These are phyloP conservation scores for Talaromyces proteolyticus DNA, from an alignment of 495 filamentous ascomycete genomes.

Conservation along the genomic window DNA sequence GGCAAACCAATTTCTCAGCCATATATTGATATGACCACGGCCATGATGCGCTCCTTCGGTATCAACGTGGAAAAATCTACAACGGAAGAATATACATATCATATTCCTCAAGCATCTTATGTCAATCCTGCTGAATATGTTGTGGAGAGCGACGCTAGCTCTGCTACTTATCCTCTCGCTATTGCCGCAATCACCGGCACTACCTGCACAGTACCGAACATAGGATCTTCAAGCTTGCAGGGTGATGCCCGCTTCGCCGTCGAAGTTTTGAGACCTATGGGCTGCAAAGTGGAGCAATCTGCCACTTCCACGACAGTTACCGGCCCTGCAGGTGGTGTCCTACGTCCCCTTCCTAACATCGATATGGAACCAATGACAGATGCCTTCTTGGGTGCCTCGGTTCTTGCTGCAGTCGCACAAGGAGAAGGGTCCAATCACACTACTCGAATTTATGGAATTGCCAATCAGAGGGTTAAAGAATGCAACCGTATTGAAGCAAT, in stretches of 20 bases:
- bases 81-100: constrained; percentile 82
- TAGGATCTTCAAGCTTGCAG: constrained; percentile 85
- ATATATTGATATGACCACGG: constrained; percentile 98
- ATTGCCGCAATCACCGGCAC: constrained; percentile 93
- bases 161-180: constrained; percentile 93
- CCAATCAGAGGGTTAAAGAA: constrained; percentile 98
- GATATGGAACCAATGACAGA: constrained; percentile 99
- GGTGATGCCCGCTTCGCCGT: constrained; percentile 94
- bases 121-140: constrained; percentile 81
- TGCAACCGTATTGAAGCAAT: constrained; percentile 96
- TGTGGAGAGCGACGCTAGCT: constrained; percentile 95
- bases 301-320: constrained; percentile 86
- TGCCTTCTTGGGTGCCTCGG: constrained; percentile 91
- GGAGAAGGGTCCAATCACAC: constrained; percentile 48
- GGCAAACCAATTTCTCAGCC: constrained; percentile 94
- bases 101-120: constrained; percentile 84
- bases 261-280: constrained; percentile 89
- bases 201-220: constrained; percentile 92
- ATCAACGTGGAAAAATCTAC: constrained; percentile 68
- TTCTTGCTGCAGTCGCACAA: constrained; percentile 86
- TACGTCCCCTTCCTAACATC: constrained; percentile 68
- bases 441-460: constrained; percentile 87
- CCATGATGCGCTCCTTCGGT: constrained; percentile 96
- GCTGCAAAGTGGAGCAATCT: constrained; percentile 82
- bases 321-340: constrained; percentile 66